phyloP scores from a whole-genome alignment of 768 basidiomycete species.

The Tulasnella sp. region DNA sequence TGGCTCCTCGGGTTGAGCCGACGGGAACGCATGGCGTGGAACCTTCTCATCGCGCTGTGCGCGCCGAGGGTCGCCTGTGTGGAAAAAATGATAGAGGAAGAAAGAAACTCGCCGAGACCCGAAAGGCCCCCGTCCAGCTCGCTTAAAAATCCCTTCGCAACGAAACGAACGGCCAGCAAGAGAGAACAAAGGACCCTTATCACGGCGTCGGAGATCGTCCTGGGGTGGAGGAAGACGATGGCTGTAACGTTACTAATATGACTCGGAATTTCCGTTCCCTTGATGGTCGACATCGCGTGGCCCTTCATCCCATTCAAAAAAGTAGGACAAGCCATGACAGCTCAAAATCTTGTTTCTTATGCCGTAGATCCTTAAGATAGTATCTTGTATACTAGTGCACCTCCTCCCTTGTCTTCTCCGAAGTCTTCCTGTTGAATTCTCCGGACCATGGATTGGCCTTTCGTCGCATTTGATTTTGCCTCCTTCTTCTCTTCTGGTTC shows the following conservation, averaged over 20 bases:
- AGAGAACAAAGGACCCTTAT: neutral
- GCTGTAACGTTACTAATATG: neutral
- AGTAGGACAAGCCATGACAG: neutral
- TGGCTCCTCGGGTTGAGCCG: neutral
- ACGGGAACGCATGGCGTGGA: neutral
- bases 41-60: neutral
- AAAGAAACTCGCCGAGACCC: neutral
- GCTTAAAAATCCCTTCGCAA: neutral
- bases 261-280: neutral
- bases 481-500: neutral
- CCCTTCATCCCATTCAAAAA: neutral
- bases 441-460: neutral
- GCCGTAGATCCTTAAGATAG: neutral
- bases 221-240: neutral
- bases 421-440: neutral
- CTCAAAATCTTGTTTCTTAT: neutral
- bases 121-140: neutral
- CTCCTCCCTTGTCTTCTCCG: neutral
- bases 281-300: neutral
- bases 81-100: neutral
- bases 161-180: neutral
- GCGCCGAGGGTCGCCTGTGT: neutral
- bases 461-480: neutral
- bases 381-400: neutral
- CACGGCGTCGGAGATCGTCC: neutral